A percentile compares a stretch with the other conserved stretches of the same genome.
These are phyloP conservation scores for Neurospora terricola DNA, from an alignment of 495 filamentous ascomycete species.

Conservation along the genomic window DNA sequence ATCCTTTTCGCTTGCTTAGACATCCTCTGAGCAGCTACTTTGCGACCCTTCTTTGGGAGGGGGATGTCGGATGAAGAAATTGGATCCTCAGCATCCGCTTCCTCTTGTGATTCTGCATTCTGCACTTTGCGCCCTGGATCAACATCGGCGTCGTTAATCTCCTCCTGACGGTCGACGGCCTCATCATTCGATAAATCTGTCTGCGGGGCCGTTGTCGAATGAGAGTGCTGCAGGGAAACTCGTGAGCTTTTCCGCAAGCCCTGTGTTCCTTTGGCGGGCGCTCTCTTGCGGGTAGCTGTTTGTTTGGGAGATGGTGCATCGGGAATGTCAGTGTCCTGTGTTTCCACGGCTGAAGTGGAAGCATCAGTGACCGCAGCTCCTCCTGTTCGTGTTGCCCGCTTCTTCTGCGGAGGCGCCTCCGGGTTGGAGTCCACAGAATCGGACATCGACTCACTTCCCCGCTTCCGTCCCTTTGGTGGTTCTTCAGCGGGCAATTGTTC, in stretches of 20 bases:
- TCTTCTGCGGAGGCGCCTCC: constrained; percentile 54
- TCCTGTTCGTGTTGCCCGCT: constrained; percentile 49
- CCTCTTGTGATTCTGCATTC: constrained; percentile 19
- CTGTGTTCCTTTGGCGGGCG: constrained; percentile 25
- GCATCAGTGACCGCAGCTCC: constrained; percentile 16
- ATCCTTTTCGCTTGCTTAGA: constrained; percentile 38
- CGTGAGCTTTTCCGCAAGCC: constrained; percentile 44
- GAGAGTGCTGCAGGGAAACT: constrained; percentile 32
- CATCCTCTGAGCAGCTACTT: constrained; percentile 30
- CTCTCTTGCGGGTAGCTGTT: constrained; percentile 23
- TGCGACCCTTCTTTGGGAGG: constrained; percentile 36
- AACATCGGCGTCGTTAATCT: constrained; percentile 36
- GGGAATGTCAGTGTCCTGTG: constrained; percentile 26
- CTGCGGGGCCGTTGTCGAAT: constrained; percentile 29
- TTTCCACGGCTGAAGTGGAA: constrained; percentile 9
- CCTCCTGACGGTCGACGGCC: constrained; percentile 57
- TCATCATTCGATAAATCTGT: constrained; percentile 43
- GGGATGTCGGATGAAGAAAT: neutral
- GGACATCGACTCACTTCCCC: constrained; percentile 51
- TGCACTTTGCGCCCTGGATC: constrained; percentile 35
- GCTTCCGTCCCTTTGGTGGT: constrained; percentile 49
- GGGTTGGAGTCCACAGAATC: constrained; percentile 29
- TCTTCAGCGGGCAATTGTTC: constrained; percentile 32
- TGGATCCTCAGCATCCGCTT: constrained; percentile 25
- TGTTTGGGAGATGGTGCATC: constrained; percentile 19